phyloP scores from a whole-genome alignment of 2,329 filamentous ascomycete genomes.

The Trichoderma gracile region DNA sequence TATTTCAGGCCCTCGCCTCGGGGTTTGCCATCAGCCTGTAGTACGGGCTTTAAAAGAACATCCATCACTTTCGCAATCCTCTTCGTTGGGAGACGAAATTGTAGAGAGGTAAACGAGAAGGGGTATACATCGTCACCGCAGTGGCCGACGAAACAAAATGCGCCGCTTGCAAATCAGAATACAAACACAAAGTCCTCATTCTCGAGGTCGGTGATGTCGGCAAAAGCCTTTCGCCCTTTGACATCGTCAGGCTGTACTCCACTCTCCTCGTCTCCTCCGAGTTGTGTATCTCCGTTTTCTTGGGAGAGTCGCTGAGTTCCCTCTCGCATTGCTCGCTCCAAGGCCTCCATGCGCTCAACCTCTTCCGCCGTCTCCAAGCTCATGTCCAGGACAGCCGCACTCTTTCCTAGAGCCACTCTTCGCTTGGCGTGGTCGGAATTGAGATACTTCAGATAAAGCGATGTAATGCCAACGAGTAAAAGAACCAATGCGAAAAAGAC shows the following conservation, averaged over 20 bases:
- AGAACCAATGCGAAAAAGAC: slow-evolving; percentile 62
- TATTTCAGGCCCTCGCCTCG: background rate
- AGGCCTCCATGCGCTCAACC: slow-evolving; percentile 40
- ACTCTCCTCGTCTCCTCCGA: slow-evolving; percentile 27
- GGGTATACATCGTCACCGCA: background rate
- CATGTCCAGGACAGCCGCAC: slow-evolving; percentile 56
- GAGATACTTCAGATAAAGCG: slow-evolving; percentile 51
- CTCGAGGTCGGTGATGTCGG: slow-evolving; percentile 59
- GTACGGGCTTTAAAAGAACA: background rate
- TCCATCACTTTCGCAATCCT: background rate
- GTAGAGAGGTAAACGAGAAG: background rate
- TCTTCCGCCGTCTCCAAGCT: slow-evolving; percentile 57
- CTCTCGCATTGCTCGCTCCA: slow-evolving; percentile 31
- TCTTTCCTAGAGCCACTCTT: slow-evolving; percentile 61
- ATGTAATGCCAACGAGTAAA: slow-evolving; percentile 47
- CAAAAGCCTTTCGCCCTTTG: slow-evolving; percentile 36
- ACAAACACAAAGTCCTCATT: slow-evolving; percentile 67
- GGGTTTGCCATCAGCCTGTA: background rate
- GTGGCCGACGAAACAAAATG: background rate
- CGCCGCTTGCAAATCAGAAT: slow-evolving; percentile 35
- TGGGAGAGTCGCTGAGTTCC: slow-evolving; percentile 23
- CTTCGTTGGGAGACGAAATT: background rate
- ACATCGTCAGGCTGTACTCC: slow-evolving; percentile 22
- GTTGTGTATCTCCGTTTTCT: slow-evolving; percentile 18
- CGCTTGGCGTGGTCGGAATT: slow-evolving; percentile 57